Percentiles rank a stretch among this genome's conserved stretches.
phyloP scores from a whole-genome alignment of 768 basidiomycete species.

The Auriscalpium orientale region DNA sequence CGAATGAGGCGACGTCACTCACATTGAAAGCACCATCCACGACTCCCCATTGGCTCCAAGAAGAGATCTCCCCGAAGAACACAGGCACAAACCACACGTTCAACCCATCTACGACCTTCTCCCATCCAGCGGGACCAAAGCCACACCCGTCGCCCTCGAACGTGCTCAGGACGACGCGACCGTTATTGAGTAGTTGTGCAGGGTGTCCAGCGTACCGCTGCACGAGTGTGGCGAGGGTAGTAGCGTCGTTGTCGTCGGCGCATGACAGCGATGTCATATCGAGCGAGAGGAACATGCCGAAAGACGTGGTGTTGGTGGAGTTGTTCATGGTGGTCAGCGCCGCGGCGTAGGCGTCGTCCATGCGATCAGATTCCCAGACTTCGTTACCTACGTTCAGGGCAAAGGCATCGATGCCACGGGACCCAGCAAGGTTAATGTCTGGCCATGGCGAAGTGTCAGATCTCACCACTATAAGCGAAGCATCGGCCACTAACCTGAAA shows the following conservation, averaged over 20 bases:
- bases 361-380: constrained; percentile 52
- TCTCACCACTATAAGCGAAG: not conserved
- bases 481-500: constrained; percentile 22
- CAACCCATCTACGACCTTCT: constrained; percentile 28
- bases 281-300: constrained; percentile 38
- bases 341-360: constrained; percentile 52
- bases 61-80: constrained; percentile 54
- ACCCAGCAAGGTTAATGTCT: constrained; percentile 48
- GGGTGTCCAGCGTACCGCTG: constrained; percentile 45
- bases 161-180: constrained; percentile 54
- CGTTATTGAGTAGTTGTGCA: constrained; percentile 45
- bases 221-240: constrained; percentile 45
- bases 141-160: constrained; percentile 65
- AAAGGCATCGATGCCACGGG: constrained; percentile 59
- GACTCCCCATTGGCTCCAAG: constrained; percentile 31
- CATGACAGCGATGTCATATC: constrained; percentile 44
- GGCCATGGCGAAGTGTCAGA: not conserved
- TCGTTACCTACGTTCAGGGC: constrained; percentile 66
- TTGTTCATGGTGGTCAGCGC: not conserved
- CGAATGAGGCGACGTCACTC: constrained; percentile 13
- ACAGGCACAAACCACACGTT: constrained; percentile 59
- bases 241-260: constrained; percentile 37
- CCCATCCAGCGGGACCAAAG: constrained; percentile 37
- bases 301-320: constrained; percentile 31
- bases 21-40: constrained; percentile 59